Base-by-base conservation (phyloP, 2,329 filamentous ascomycete genomes). In the Sordariomycetes sp. region DNA sequence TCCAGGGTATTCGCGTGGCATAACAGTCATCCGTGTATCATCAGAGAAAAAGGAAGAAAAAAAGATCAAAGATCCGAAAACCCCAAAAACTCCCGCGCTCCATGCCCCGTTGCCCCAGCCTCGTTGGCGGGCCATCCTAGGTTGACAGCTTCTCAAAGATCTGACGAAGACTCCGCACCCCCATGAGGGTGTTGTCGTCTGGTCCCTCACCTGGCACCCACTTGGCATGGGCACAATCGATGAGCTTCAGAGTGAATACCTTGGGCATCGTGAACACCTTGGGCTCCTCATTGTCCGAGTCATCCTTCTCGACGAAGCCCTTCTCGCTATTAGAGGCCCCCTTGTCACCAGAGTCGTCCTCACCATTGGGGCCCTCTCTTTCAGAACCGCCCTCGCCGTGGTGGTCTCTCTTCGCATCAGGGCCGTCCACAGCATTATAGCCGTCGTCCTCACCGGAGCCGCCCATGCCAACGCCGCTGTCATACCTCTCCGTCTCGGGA, bases 161-260 rank as follows among this genome's bases (percentile, higher is more conserved):
- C 60, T 78, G 77, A 56, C 81, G 77, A 43, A 93, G 74, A 67
- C 80, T 93, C 67, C 85, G 78, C 61, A 97, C 82, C 0, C 92
- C 92, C 40, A 76, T 75, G 35, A 97, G 76, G 16, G 81, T 75
- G 67, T 97, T 97, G 72, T 96, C 87, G 69, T 99, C 94, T 0
- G 88, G 87, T 0, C 93, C 93, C 65, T 87, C 74, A 1, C 90
- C 90, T 0, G 89, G 88, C 1, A 84, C 87, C 86, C 88, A 97
- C 55, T 78, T 74, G 12, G 94, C 94, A 71, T 99, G 94, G 1
- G 94, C 94, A 78, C 99, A 99, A 70, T 99, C 94, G 65, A 99
- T 99, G 62, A 99, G 79, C 68, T 93, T 94, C 55, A 97, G 78
- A 14, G 84, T 81, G 66, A 87, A 90, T 51, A 96, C 82, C 1